A percentile compares a stretch with the other conserved stretches of the same genome.
phyloP scores from a whole-genome alignment of 148 eudicot genomes.

The Rhododendron griersonianum region DNA sequence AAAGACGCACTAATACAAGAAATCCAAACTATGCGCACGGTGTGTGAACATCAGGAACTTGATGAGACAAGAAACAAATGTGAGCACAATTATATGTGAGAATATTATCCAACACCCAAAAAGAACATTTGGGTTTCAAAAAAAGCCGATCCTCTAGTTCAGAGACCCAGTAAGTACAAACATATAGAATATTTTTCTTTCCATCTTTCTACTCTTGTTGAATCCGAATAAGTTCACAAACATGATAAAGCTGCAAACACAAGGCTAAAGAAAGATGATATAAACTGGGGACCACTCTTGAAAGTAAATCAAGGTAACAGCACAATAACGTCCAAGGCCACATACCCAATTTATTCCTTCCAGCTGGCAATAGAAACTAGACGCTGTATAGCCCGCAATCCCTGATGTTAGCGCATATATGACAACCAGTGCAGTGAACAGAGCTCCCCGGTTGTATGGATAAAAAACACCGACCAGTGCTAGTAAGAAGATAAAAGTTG shows the following conservation, averaged over 20 bases:
- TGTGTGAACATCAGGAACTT: background rate
- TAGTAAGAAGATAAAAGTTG: conserved; percentile 36
- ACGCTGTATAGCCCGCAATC: conserved; percentile 48
- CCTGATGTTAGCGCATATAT: conserved; percentile 56
- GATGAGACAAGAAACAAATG: background rate
- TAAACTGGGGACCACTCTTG: background rate
- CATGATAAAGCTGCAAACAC: background rate
- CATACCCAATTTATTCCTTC: conserved; percentile 55
- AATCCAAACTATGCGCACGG: background rate
- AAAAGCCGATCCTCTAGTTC: background rate
- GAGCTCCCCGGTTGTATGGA: conserved; percentile 55
- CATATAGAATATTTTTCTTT: background rate
- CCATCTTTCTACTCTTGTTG: background rate
- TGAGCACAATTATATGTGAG: background rate
- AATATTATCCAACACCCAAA: background rate
- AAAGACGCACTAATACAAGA: background rate
- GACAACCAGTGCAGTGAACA: conserved; percentile 47
- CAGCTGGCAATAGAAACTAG: conserved; percentile 41
- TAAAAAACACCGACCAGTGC: conserved; percentile 52
- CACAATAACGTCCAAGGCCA: background rate
- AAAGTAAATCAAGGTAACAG: background rate
- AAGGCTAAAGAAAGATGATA: background rate
- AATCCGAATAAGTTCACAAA: background rate
- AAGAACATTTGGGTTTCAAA: background rate
- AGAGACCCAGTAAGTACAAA: background rate